phyloP scores from a whole-genome alignment of 495 filamentous ascomycete species.

The Glarea lozoyensis region DNA sequence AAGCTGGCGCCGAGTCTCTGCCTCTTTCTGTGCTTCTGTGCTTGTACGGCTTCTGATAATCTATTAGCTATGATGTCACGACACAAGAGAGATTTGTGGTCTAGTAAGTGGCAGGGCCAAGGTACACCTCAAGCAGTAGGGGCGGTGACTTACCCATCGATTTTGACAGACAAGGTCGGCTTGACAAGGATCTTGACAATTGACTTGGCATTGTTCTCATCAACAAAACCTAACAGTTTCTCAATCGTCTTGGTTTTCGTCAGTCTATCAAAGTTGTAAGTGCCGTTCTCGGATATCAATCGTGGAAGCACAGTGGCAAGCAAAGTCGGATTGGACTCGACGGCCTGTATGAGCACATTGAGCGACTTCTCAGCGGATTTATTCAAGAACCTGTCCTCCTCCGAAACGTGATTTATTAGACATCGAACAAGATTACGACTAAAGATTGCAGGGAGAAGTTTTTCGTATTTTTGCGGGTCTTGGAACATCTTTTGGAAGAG shows the following conservation, averaged over 20 bases:
- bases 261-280: constrained; percentile 72
- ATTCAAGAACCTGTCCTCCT: constrained; percentile 80
- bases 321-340: constrained; percentile 51
- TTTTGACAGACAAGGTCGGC: constrained; percentile 24
- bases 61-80: no score
- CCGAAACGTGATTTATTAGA: constrained; percentile 76
- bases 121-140: background rate
- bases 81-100: no score
- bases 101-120: constrained; percentile 3
- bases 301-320: constrained; percentile 50
- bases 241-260: constrained; percentile 88
- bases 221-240: constrained; percentile 56
- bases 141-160: constrained; percentile 21
- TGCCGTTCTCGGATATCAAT: constrained; percentile 58
- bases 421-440: constrained; percentile 75
- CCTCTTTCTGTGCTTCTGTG: constrained; percentile 19
- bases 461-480: constrained; percentile 32
- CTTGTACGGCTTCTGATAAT: no score
- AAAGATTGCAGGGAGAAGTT: constrained; percentile 46
- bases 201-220: constrained; percentile 37
- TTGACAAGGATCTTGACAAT: constrained; percentile 33
- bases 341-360: constrained; percentile 57
- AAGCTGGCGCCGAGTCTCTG: constrained; percentile 37
- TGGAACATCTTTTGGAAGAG: constrained; percentile 68
- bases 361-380: constrained; percentile 64